Percentiles rank a stretch among this genome's conserved stretches.
Conservation (phyloP, 441 rosid genomes). For the Sinapis alba region DNA sequence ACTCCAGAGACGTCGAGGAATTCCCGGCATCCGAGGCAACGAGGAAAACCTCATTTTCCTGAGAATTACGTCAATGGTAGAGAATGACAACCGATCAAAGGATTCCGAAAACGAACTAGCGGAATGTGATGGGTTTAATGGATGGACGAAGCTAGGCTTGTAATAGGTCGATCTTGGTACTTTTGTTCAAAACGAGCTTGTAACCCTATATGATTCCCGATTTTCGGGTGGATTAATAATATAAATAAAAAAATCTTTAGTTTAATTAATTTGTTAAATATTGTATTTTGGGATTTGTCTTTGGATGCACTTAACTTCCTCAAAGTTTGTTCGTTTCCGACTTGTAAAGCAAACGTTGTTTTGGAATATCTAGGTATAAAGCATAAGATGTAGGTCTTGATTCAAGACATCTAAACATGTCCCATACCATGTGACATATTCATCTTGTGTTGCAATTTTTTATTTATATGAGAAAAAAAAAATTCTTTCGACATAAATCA, state of each 20-base stretch:
- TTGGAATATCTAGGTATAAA: constrained; percentile 24
- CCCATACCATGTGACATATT: constrained; percentile 22
- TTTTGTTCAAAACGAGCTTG: too few relatives aligned
- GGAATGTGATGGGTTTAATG: too few relatives aligned
- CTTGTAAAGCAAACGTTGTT: constrained; percentile 35
- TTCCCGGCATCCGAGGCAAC: too few relatives aligned
- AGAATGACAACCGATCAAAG: too few relatives aligned
- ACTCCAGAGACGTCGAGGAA: too few relatives aligned
- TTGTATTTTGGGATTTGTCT: background rate
- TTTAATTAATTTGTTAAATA: background rate
- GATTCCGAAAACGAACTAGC: too few relatives aligned
- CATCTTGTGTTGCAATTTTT: background rate
- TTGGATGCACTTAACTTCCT: constrained; percentile 20
- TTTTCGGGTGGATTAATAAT: too few relatives aligned
- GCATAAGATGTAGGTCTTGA: constrained; percentile 24
- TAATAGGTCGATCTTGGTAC: too few relatives aligned
- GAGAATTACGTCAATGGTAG: too few relatives aligned
- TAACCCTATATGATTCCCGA: too few relatives aligned
- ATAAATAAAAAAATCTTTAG: constrained; percentile 3
- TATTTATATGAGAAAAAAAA: background rate
- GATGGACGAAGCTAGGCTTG: too few relatives aligned
- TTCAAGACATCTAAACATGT: constrained; percentile 15
- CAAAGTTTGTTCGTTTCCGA: constrained; percentile 36
- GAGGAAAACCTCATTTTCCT: too few relatives aligned
- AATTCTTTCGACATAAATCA: background rate